Evolutionary conservation across 2,329 filamentous ascomycete genomes (phyloP), one percentile per base, ranked within the genome.

Genomic region (Pyrenophora graminea): DNA sequence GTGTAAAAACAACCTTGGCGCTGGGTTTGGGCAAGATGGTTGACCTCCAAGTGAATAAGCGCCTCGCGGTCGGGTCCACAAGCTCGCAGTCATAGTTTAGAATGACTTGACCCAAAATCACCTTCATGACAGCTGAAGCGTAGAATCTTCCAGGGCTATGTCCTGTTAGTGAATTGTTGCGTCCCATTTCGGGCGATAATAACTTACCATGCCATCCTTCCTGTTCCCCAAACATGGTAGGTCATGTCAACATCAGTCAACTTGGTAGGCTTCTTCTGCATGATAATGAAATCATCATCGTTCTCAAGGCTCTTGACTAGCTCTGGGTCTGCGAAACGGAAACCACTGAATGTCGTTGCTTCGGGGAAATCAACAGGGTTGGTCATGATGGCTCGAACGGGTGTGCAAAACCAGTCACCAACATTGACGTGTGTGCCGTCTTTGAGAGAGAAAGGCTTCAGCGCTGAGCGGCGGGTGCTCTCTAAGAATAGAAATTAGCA

Each of bases 381-480:
- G 1, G 48, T 53, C 51, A 62, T 56, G 18, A 62, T 55, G 21
- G 61, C 54, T 17, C 48, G 41, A 17, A 62, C 49, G 12, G 61
- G 59, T 5, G 59, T 61, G 40, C 52, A 58, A 19, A 52, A 46
- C 61, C 61, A 64, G 23, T 64, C 55, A 2, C 61, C 61, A 7
- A 44, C 31, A 15, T 56, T 42, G 23, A 62, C 40, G 21, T 57
- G 42, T 1, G 55, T 52, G 6, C 61, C 61, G 32, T 62, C 58
- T 8, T 56, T 52, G 10, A 62, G 45, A 2, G 50, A 41, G 21
- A 61, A 62, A 4, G 55, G 52, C 25, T 59, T 34, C 4, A 64
- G 42, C 2, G 59, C 61, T 0, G 40, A 48, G 3, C 61, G 59
- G 6, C 59, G 48, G 3, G 61, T 55, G 34, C 59, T 61, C 38